Base-by-base conservation (phyloP, 805 yeast species). In the Ogataea dorogensis region DNA sequence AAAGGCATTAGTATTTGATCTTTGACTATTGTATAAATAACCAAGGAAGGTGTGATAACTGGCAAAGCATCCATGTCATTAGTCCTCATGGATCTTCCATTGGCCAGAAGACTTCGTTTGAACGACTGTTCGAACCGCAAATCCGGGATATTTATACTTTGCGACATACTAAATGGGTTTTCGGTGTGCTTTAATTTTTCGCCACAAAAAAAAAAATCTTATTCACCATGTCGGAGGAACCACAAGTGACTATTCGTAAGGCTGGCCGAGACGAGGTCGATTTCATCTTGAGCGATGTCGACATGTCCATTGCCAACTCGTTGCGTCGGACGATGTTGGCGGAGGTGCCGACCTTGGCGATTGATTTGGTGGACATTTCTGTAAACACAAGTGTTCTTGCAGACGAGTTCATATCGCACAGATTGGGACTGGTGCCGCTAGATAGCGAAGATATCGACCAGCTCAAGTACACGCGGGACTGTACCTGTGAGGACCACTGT, bases 401-500 rank as follows among this genome's bases (percentile, higher is more conserved):
- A 2, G 99, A 93, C 62, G 99, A 93, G 63, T 93, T 93, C 58
- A 76, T 93, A 41, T 80, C 97, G 19, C 99, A 93, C 63, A 72
- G 99, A 58, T 66, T 93, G 44, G 99, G 99, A 26, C 70, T 93
- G 36, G 79, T 93, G 42, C 99, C 99, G 2, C 68, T 93, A 30
- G 83, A 81, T 47, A 79, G 94, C 51, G 77, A 79, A 26, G 91
- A 86, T 43, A 87, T 89, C 28, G 96, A 87, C 33, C 75, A 80
- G 44, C 68, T 91, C 47, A 79, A 86, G 44, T 91, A 89, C 64
- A 81, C 94, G 18, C 75, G 97, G 58, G 98, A 93, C 61, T 93
- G 99, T 63, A 89, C 95, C 28, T 93, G 99, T 68, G 98, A 93
- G 60, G 94, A 89, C 58, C 91, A 93, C 66, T 93, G 99, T 65